A percentile compares a stretch with the other conserved stretches of the same genome.
phyloP scores from a whole-genome alignment of 1,139 yeast genomes.

The Candida glucosophila region DNA sequence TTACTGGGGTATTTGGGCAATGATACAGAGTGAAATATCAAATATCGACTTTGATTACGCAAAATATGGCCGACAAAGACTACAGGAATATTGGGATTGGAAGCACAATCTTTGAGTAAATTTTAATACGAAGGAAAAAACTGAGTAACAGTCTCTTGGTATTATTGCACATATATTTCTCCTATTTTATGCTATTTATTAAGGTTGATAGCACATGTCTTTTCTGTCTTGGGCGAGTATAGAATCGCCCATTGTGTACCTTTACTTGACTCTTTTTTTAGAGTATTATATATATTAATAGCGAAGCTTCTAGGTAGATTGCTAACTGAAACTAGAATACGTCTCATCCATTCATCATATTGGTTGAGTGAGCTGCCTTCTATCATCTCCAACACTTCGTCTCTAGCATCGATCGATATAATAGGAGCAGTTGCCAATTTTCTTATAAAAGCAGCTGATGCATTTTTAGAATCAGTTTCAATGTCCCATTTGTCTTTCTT shows the following conservation, averaged over 20 bases:
- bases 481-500: constrained; percentile 75
- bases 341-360: constrained; percentile 83
- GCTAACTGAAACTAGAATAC: constrained; percentile 59
- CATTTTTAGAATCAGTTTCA: constrained; percentile 63
- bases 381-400: constrained; percentile 79
- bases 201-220: constrained; percentile 58
- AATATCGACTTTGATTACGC: constrained; percentile 69
- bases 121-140: too few species aligned
- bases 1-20: constrained; percentile 84
- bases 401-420: constrained; percentile 67
- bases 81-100: constrained; percentile 70
- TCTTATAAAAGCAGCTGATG: constrained; percentile 47
- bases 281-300: constrained; percentile 56
- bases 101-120: constrained; percentile 21
- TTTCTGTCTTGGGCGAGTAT: constrained; percentile 66
- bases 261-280: constrained; percentile 62
- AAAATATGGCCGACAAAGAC: constrained; percentile 48
- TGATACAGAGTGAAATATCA: constrained; percentile 63
- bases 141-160: too few species aligned
- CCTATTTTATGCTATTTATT: constrained; percentile 28
- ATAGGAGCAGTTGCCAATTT: constrained; percentile 59
- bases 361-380: constrained; percentile 65
- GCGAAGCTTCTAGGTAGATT: constrained; percentile 69
- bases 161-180: constrained; percentile 1
- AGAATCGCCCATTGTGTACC: constrained; percentile 70